Evolutionary conservation across 495 filamentous ascomycete species (phyloP), one percentile per base, ranked within the genome.

Genomic region (Lophium mytilinum): DNA sequence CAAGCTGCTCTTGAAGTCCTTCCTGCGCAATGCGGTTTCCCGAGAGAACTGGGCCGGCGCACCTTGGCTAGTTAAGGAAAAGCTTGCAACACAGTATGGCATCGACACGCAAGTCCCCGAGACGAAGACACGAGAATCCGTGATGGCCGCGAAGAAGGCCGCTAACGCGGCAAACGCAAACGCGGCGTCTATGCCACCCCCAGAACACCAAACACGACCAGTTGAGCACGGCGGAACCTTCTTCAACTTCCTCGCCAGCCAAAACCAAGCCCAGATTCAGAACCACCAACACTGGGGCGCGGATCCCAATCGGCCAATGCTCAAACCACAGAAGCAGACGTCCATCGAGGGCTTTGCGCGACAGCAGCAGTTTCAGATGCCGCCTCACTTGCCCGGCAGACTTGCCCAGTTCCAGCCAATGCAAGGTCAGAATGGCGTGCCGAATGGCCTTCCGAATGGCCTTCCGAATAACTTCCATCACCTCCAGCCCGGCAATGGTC

Each of bases 11-110:
- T 75, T 99, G 50, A 84, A 91, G 33, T 87, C 89, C 2, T 97
- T 96, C 58, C 89, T 99, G 55, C 95, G 96, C 66, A 91, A 95
- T 72, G 93, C 89, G 7, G 86, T 95, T 12, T 89, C 85, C 11
- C 78, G 91, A 56, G 94, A 97, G 63, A 80, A 90, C 0, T 97
- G 92, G 92, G 88, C 80, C 42, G 91, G 92, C 4, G 93, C 93
- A 0, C 94, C 94, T 9, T 99, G 93, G 93, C 69, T 95, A 37
- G 91, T 97, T 18, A 97, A 96, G 72, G 79, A 85, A 17, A 81
- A 87, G 48, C 82, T 95, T 46, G 94, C 94, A 0, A 82, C 83
- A 34, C 77, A 84, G 59, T 95, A 90, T 63, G 86, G 86, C 56
- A 94, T 99, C 61, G 81, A 85, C 50, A 90, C 82, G 9, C 83